Evolutionary conservation across 169 alveolate species (phyloP), one percentile per base, ranked within the genome.

Genomic region (Theileria parva): DNA sequence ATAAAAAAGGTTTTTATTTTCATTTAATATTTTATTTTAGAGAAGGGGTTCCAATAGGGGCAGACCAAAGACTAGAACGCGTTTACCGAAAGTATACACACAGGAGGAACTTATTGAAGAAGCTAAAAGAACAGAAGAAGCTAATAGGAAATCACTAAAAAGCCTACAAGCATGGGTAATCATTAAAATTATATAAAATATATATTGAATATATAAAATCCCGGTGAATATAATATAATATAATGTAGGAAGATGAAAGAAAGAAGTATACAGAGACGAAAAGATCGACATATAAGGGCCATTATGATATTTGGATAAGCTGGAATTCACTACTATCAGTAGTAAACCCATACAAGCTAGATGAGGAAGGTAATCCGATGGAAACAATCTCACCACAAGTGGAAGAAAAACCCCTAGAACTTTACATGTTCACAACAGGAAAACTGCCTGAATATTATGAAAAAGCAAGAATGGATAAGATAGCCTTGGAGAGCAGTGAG

Each of bases 81-180:
- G 53, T 34, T 37, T 15, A 23, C 78, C 34, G 13, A 60, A 70
- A 11, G 85, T 23, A 32, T 75, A 57, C 13, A 81, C 96, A 25
- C 93, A 91, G 83, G 96, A 93, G 51, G 96, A 93, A 77, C 85
- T 91, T 69, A 80, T 93, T 69, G 95, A 75, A 25, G 88, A 80
- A 74, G 96, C 96, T 48, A 83, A 74, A 86, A 74, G 77, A 64
- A 90, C 93, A 11, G 96, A 93, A 50, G 93, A 77, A 48, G 83
- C 80, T 55, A 93, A 93, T 83, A 63, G 85, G 7, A 87, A 87
- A 66, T 88, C 95, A 3, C 91, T 93, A 23, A 72, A 87, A 65
- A 87, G 69, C 61, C 74, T 93, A 74, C 91, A 87, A 78, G 95
- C 95, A 50, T 91, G 93, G 91, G 88, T 86, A 72, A 53, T 81